Conservation (phyloP, 2,329 filamentous ascomycete species). For the Clonostachys sp. region DNA sequence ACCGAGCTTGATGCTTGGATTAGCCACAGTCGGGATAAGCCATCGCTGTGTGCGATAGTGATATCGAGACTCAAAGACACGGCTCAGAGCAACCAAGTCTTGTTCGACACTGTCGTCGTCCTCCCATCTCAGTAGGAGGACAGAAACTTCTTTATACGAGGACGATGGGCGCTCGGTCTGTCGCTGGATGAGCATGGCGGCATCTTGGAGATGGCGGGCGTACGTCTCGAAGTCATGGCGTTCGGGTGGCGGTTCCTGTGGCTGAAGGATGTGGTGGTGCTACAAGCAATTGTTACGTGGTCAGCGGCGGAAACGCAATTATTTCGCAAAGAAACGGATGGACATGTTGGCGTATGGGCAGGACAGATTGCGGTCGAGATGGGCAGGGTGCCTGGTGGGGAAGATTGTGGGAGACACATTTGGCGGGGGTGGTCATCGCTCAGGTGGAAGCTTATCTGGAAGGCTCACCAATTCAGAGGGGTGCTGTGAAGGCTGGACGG, state of each 20-base stretch:
- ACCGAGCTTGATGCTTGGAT: constrained; percentile 57
- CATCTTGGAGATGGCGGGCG: constrained; percentile 63
- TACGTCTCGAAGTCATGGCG: constrained; percentile 63
- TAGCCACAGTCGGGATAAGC: constrained; percentile 54
- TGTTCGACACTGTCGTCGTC: constrained; percentile 49
- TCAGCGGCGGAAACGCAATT: too few relatives aligned
- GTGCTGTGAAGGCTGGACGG: constrained; percentile 12
- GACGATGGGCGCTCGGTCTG: constrained; percentile 47
- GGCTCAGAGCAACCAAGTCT: constrained; percentile 50
- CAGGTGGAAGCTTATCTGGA: too few relatives aligned
- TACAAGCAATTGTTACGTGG: background rate
- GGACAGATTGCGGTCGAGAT: constrained; percentile 10
- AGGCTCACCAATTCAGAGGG: constrained; percentile 23
- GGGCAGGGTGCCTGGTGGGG: background rate
- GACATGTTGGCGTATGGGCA: too few relatives aligned
- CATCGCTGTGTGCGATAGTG: constrained; percentile 57
- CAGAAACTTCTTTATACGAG: constrained; percentile 54
- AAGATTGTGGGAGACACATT: background rate
- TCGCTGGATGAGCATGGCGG: constrained; percentile 61
- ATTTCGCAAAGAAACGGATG: too few relatives aligned
- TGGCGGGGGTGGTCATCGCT: background rate
- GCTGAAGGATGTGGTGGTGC: constrained; percentile 22
- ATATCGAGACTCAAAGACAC: constrained; percentile 54
- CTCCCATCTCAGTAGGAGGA: constrained; percentile 58
- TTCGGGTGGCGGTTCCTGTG: constrained; percentile 37